Evolutionary conservation across 2,329 filamentous ascomycete genomes (phyloP).

Genomic region (Colletotrichum sp.): DNA sequence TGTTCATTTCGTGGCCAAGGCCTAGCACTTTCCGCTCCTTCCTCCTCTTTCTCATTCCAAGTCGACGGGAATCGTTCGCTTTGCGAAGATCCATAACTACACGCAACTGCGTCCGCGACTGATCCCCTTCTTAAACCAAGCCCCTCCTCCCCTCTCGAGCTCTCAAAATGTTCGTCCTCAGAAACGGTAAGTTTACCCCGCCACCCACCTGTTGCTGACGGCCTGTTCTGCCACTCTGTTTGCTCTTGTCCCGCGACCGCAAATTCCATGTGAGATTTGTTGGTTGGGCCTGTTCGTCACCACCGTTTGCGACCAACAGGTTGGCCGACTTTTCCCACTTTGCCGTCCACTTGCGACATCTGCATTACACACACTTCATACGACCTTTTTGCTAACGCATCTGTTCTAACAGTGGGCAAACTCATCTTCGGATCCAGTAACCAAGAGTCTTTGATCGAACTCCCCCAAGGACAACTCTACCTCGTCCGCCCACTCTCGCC

Average conservation of each 20-base stretch:
- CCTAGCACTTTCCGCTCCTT: slow-evolving; percentile 3
- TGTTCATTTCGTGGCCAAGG: slow-evolving; percentile 15
- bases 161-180: slow-evolving; percentile 42
- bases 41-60: neutral
- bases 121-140: neutral
- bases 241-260: neutral
- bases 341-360: neutral
- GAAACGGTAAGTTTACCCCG: slow-evolving; percentile 37
- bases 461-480: slow-evolving; percentile 95
- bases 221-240: neutral
- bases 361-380: neutral
- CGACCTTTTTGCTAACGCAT: slow-evolving; percentile 6
- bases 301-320: neutral
- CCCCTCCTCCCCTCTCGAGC: neutral
- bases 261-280: neutral
- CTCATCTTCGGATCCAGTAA: slow-evolving; percentile 86
- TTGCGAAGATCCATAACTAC: slow-evolving; percentile 10
- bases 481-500: slow-evolving; percentile 93
- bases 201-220: neutral
- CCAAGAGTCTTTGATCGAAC: slow-evolving; percentile 92
- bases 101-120: neutral
- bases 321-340: neutral
- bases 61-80: slow-evolving; percentile 4
- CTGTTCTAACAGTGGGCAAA: slow-evolving; percentile 72
- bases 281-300: neutral